A percentile compares a stretch with the other conserved stretches of the same genome.
These are phyloP conservation scores for Boletus sp. DNA, from an alignment of 1,284 basidiomycete genomes.

Conservation along the genomic window DNA sequence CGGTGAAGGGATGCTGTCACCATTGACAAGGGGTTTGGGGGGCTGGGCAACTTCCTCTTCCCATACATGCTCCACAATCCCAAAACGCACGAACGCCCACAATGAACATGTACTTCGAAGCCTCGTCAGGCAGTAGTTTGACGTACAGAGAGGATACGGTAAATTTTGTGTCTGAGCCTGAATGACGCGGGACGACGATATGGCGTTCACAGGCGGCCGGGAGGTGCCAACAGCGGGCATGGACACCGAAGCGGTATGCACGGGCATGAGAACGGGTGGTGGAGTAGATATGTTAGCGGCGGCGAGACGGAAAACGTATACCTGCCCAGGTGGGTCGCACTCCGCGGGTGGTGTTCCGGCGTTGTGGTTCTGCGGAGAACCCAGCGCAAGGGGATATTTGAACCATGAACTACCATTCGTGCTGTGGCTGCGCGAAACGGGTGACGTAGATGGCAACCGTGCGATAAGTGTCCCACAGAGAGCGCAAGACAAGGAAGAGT, in stretches of 20 bases:
- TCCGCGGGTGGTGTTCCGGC: constrained; percentile 30
- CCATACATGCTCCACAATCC: constrained; percentile 82
- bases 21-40: constrained; percentile 22
- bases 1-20: constrained; percentile 4
- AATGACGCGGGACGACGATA: constrained; percentile 22
- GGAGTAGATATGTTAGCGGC: constrained; percentile 27
- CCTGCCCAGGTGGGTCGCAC: constrained; percentile 38
- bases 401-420: constrained; percentile 49
- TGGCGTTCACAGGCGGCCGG: constrained; percentile 25
- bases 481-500: constrained; percentile 54
- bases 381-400: constrained; percentile 45
- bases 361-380: constrained; percentile 28
- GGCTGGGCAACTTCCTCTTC: constrained; percentile 64
- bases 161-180: constrained; percentile 21
- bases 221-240: constrained; percentile 16
- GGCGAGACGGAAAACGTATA: constrained; percentile 61
- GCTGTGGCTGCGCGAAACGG: constrained; percentile 18
- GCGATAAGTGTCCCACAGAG: constrained; percentile 69
- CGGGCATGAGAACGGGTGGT: constrained; percentile 26
- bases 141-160: constrained; percentile 70
- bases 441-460: constrained; percentile 18
- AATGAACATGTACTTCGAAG: constrained; percentile 85
- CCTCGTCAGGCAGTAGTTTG: constrained; percentile 74
- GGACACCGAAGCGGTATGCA: constrained; percentile 23
- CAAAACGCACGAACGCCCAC: constrained; percentile 84